phyloP scores from a whole-genome alignment of 257 asterid species.

The Ilex aquifolium region DNA sequence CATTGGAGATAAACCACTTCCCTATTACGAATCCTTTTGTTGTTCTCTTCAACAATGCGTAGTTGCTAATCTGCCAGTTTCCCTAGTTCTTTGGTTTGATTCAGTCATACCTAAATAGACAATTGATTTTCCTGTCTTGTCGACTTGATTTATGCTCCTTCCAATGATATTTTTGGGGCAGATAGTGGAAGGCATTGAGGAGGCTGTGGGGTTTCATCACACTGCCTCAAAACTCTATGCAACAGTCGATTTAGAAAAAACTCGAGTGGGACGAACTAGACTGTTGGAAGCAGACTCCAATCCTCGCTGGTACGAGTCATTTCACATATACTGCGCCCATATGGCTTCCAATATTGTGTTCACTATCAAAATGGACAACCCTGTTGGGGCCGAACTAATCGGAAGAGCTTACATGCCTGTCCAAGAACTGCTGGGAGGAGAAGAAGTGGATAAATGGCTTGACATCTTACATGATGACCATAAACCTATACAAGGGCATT shows the following conservation, averaged over 20 bases:
- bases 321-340: conserved; percentile 37
- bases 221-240: conserved; percentile 47
- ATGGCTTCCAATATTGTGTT: conserved; percentile 29
- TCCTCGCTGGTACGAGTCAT: conserved; percentile 39
- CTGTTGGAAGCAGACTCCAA: conserved; percentile 14
- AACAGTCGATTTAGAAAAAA: conserved; percentile 49
- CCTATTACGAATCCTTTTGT: no score
- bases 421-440: conserved; percentile 16
- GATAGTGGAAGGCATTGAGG: conserved; percentile 53
- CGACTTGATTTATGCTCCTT: neutral
- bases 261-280: conserved; percentile 52
- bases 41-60: no score
- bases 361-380: conserved; percentile 27
- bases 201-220: conserved; percentile 31
- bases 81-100: no score
- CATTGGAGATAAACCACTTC: no score
- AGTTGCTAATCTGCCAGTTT: no score
- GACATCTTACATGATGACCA: conserved; percentile 19
- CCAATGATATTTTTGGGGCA: neutral
- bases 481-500: conserved; percentile 25
- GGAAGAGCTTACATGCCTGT: conserved; percentile 39
- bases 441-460: conserved; percentile 27
- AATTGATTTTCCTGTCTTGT: neutral
- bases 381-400: conserved; percentile 33
- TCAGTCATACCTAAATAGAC: no score